Percentiles rank a stretch among this genome's conserved stretches.
Evolutionary conservation across 192 early-diverging fungal species (phyloP).

Genomic region (Neocallimastix lanati): DNA sequence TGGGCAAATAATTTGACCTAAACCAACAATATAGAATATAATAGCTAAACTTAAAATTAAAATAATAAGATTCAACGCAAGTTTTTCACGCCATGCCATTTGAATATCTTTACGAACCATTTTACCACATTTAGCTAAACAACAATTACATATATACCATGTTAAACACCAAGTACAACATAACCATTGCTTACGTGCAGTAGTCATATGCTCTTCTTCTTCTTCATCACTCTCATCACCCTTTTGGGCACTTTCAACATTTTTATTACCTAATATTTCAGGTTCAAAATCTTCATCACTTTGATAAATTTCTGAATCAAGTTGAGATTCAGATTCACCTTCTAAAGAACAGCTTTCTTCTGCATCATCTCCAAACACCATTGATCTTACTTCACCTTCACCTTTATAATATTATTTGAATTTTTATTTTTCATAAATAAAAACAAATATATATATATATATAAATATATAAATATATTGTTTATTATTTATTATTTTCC

Average conservation of each 20-base stretch:
- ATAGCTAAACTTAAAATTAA: constrained; percentile 55
- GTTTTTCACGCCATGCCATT: constrained; percentile 95
- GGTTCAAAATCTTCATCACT: background rate
- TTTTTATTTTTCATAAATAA: too few species aligned
- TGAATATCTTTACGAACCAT: constrained; percentile 18
- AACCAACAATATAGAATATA: constrained; percentile 60
- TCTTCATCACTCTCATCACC: background rate
- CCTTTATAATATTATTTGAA: too few species aligned
- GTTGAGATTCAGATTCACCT: background rate
- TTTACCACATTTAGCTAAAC: background rate
- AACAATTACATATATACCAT: background rate
- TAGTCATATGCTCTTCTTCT: background rate
- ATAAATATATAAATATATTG: too few species aligned
- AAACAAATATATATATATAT: too few species aligned
- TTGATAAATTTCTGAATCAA: background rate
- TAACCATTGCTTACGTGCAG: background rate
- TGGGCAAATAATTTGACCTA: constrained; percentile 59
- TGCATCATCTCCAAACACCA: background rate
- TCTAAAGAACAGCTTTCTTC: background rate
- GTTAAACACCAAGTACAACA: background rate
- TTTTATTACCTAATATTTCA: background rate
- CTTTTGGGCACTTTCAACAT: background rate
- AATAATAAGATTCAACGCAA: constrained; percentile 75
- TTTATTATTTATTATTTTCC: too few species aligned
- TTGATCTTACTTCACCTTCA: background rate